These are phyloP conservation scores for Magnusiomyces sp. DNA, from an alignment of 1,139 yeast species.

Conservation along the genomic window DNA sequence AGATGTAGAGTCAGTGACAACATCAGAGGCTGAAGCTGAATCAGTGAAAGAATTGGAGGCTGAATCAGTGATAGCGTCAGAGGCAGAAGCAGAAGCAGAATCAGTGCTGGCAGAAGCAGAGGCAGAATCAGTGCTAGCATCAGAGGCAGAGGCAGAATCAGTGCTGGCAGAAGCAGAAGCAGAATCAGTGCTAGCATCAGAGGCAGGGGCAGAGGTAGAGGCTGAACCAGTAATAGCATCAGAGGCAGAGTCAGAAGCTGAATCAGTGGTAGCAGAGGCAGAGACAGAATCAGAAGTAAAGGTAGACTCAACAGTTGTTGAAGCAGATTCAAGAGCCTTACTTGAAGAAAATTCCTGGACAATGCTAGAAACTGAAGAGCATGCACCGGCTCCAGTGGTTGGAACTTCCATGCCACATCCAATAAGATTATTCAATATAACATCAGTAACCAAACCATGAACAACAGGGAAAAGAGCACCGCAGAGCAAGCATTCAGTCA, in stretches of 20 bases:
- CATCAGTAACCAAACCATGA: neutral
- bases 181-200: neutral
- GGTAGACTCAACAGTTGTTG: neutral
- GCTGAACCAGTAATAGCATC: neutral
- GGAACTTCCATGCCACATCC: neutral
- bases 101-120: neutral
- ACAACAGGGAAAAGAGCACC: conserved; percentile 6
- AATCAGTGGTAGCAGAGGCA: neutral
- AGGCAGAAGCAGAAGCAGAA: no score
- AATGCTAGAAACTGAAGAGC: neutral
- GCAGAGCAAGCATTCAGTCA: conserved; percentile 4
- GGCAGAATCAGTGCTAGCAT: neutral
- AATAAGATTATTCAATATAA: neutral
- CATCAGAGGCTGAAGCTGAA: no score
- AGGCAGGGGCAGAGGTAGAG: neutral
- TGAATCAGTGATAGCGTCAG: no score
- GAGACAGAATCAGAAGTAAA: neutral
- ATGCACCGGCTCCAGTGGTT: neutral
- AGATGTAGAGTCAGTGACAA: neutral
- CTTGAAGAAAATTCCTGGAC: neutral
- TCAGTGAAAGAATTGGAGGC: no score
- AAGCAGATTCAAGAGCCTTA: neutral
- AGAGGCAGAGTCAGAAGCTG: neutral
- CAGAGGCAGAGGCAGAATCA: neutral
- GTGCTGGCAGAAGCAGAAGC: neutral